Conservation (phyloP, 1,284 basidiomycete species). For the Phlebopus sp. region DNA sequence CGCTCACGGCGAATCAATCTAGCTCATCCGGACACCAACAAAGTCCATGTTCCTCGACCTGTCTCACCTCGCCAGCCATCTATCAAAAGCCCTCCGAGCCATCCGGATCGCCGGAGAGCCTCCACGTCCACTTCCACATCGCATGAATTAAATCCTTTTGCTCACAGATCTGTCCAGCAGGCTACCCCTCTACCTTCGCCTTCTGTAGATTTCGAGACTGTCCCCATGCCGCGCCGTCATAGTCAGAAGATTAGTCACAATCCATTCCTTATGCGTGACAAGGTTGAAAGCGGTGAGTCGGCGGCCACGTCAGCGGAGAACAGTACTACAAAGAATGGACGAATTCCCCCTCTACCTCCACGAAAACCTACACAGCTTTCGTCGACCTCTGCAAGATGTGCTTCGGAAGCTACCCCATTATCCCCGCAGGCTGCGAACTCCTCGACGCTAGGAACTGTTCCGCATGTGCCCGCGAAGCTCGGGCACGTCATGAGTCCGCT, state of each 20-base stretch:
- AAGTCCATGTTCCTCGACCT: slow-evolving; percentile 6
- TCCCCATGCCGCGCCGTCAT: slow-evolving; percentile 21
- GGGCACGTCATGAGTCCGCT: slow-evolving; percentile 52
- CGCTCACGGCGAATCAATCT: slow-evolving; percentile 10
- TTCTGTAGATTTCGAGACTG: slow-evolving; percentile 17
- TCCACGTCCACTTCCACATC: slow-evolving; percentile 3
- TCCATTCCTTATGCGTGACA: slow-evolving; percentile 31
- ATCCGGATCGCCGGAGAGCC: slow-evolving; percentile 23
- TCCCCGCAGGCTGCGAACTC: slow-evolving; percentile 5
- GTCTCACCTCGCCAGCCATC: slow-evolving; percentile 20
- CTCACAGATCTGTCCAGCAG: slow-evolving; percentile 22
- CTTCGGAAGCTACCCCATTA: slow-evolving; percentile 15
- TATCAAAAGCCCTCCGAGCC: slow-evolving; percentile 20
- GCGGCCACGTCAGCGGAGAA: slow-evolving; percentile 8
- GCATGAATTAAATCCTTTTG: slow-evolving; percentile 29
- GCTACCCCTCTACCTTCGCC: not conserved
- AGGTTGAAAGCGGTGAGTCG: slow-evolving; percentile 4
- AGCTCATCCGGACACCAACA: slow-evolving; percentile 21
- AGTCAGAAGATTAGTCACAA: slow-evolving; percentile 30
- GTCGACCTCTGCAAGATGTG: slow-evolving; percentile 21
- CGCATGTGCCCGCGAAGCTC: slow-evolving; percentile 22
- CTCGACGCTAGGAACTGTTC: slow-evolving; percentile 9
- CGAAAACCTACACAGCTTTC: slow-evolving; percentile 31
- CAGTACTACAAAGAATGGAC: slow-evolving; percentile 12
- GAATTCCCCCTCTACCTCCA: slow-evolving; percentile 33